Evolutionary conservation across 2,329 filamentous ascomycete species (phyloP), one percentile per base, ranked within the genome.

Genomic region (Botrytis tulipae): DNA sequence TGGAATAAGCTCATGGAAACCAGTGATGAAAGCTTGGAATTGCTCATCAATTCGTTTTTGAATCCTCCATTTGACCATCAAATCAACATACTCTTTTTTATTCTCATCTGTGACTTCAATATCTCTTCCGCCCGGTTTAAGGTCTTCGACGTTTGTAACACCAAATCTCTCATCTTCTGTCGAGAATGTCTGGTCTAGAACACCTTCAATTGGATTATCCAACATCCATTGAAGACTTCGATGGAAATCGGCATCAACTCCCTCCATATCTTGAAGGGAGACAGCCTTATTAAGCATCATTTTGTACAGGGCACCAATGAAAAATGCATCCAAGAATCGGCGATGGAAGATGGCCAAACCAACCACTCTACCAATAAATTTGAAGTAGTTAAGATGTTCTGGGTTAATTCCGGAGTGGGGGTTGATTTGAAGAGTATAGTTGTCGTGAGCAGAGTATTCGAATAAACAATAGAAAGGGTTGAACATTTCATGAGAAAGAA

Each of bases 391-490:
- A 80, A 99, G 86, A 89, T 99, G 96, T 84, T 99, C 96, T 0
- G 96, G 96, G 84, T 99, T 99, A 84, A 99, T 98, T 77, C 96
- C 96, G 32, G 96, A 99, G 83, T 99, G 96, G 63, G 96, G 96
- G 85, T 99, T 99, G 86, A 99, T 99, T 84, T 99, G 96, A 72
- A 99, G 92, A 44, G 96, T 99, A 85, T 99, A 99, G 85, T 99
- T 99, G 89, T 99, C 96, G 86, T 99, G 96, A 57, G 96, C 96
- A 40, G 96, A 98, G 84, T 99, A 99, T 85, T 99, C 96, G 86
- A 99, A 99, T 71, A 99, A 87, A 83, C 96, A 99, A 86, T 99
- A 99, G 85, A 99, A 99, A 46, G 96, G 96, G 83, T 99, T 99
- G 86, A 99, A 99, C 96, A 99, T 99, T 86, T 99, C 96, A 84